Percentiles rank a stretch among this genome's conserved stretches.
These are phyloP conservation scores for Trichoderma guizhouense DNA, from an alignment of 2,329 filamentous ascomycete genomes.

Conservation along the genomic window DNA sequence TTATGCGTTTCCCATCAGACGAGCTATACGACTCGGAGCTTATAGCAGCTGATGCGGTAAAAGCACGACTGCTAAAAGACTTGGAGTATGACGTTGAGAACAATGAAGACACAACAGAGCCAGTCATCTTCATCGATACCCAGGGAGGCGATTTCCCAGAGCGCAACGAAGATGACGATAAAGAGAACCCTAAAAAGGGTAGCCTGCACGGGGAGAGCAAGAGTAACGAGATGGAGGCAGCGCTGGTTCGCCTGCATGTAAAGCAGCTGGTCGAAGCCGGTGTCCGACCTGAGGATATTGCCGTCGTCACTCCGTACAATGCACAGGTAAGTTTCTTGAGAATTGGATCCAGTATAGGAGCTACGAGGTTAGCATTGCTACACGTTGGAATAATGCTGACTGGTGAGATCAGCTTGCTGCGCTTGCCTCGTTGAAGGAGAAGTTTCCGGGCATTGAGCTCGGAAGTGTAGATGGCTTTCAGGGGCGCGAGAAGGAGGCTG, in stretches of 20 bases:
- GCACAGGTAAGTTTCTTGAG: slow-evolving; percentile 59
- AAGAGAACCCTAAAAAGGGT: slow-evolving; percentile 42
- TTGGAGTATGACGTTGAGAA: slow-evolving; percentile 74
- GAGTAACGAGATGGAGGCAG: slow-evolving; percentile 87
- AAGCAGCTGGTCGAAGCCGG: slow-evolving; percentile 72
- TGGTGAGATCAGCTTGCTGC: slow-evolving; percentile 61
- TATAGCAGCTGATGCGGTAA: slow-evolving; percentile 76
- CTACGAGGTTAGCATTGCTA: background rate
- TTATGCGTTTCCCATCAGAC: slow-evolving; percentile 91
- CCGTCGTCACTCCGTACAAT: slow-evolving; percentile 94
- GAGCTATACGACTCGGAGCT: slow-evolving; percentile 82
- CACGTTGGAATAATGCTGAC: slow-evolving; percentile 9
- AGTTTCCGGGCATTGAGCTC: slow-evolving; percentile 82
- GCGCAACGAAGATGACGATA: slow-evolving; percentile 70
- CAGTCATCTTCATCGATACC: slow-evolving; percentile 91
- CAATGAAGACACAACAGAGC: slow-evolving; percentile 82
- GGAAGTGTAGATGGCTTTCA: slow-evolving; percentile 97
- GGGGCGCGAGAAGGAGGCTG: slow-evolving; percentile 92
- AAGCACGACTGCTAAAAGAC: slow-evolving; percentile 68
- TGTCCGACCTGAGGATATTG: slow-evolving; percentile 78
- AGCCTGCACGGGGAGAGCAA: slow-evolving; percentile 62
- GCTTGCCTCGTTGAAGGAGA: slow-evolving; percentile 75
- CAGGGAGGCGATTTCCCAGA: slow-evolving; percentile 92
- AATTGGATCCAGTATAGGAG: background rate
- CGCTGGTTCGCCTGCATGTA: slow-evolving; percentile 76